Conservation (phyloP, 768 basidiomycete species). For the Hericium rajendrae region DNA sequence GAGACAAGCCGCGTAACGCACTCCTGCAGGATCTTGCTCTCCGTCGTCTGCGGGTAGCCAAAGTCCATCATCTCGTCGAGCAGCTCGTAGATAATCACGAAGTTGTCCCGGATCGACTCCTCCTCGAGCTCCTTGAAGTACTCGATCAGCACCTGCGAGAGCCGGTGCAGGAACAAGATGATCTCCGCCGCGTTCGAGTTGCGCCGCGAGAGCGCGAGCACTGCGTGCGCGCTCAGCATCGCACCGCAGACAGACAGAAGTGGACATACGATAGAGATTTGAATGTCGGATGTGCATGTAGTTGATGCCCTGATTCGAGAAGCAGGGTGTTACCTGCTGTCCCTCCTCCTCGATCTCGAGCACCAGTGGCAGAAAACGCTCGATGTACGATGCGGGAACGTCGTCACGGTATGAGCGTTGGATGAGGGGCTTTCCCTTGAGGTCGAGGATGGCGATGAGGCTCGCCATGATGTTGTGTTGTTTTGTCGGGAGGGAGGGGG, state of each 20-base stretch:
- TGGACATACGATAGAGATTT: conserved; percentile 81
- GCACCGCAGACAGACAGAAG: background rate
- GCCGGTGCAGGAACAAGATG: conserved; percentile 91
- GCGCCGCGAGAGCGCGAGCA: conserved; percentile 90
- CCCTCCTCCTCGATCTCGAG: conserved; percentile 97
- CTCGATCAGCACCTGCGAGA: conserved; percentile 87
- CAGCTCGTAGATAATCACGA: conserved; percentile 97
- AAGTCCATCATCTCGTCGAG: conserved; percentile 99
- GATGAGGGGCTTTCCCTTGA: conserved; percentile 97
- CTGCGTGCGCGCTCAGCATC: conserved; percentile 29
- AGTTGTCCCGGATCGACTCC: conserved; percentile 97
- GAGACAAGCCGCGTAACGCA: conserved; percentile 19
- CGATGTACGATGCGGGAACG: conserved; percentile 80
- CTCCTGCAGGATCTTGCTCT: conserved; percentile 99
- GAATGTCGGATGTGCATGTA: conserved; percentile 99
- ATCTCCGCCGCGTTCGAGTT: conserved; percentile 95
- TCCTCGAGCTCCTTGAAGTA: conserved; percentile 99
- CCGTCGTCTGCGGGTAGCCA: conserved; percentile 97
- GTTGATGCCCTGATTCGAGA: conserved; percentile 91
- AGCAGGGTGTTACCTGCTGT: conserved; percentile 91
- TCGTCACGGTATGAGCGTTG: conserved; percentile 96
- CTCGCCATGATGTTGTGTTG: conserved; percentile 35
- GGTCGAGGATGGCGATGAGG: conserved; percentile 89
- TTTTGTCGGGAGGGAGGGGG: no score
- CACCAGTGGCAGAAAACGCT: conserved; percentile 86